Conservation (phyloP, 2,329 filamentous ascomycete species). For the Colletotrichum viniferum region DNA sequence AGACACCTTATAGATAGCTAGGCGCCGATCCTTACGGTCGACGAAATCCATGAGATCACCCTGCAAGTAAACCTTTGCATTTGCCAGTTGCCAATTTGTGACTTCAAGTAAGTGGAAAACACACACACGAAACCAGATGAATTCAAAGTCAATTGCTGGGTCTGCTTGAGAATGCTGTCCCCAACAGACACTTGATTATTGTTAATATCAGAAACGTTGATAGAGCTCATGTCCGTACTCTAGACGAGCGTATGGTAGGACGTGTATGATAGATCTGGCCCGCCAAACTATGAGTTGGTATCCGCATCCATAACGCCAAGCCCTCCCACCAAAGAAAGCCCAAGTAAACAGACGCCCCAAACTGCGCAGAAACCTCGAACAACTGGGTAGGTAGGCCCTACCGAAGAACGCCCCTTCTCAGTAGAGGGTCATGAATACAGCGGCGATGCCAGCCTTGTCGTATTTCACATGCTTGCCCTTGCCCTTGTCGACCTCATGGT, state of each 20-base stretch:
- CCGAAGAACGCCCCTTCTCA: slow-evolving; percentile 24
- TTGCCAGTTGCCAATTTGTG: not conserved
- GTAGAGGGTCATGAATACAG: slow-evolving; percentile 62
- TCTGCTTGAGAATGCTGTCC: not conserved
- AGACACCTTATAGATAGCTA: not conserved
- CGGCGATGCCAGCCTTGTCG: slow-evolving; percentile 81
- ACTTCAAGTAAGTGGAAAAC: not conserved
- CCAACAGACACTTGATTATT: not conserved
- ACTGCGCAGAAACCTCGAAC: not conserved
- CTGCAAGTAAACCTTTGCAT: not conserved
- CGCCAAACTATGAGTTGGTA: not conserved
- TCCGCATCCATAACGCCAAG: slow-evolving; percentile 1
- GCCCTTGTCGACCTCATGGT: slow-evolving; percentile 97
- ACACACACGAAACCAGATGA: not conserved
- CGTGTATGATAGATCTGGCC: not conserved
- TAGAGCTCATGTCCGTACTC: not conserved
- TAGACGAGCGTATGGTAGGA: not conserved
- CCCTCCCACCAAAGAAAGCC: not conserved
- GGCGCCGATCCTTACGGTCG: not conserved
- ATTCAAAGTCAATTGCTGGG: not conserved
- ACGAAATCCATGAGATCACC: not conserved
- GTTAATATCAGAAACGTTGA: not conserved
- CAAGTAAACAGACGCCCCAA: not conserved
- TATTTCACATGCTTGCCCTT: slow-evolving; percentile 99
- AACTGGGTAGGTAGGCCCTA: not conserved